Conservation (phyloP, 2,329 filamentous ascomycete species). For the Achaetomium macrosporum region DNA sequence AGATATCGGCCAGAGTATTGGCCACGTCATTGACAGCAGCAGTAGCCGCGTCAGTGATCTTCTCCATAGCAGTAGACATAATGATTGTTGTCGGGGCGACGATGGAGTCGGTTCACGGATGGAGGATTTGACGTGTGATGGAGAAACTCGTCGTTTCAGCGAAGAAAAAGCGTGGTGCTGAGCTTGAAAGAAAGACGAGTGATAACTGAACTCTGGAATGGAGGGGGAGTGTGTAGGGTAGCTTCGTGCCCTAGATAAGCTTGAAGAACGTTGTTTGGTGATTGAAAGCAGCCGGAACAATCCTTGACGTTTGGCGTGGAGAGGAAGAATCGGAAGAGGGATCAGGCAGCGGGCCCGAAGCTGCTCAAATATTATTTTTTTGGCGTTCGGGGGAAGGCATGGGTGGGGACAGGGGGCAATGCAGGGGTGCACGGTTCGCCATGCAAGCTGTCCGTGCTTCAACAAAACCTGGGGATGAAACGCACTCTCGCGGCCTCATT, state of each 20-base stretch:
- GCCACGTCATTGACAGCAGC: slow-evolving; percentile 73
- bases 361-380: slow-evolving; percentile 34
- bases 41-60: slow-evolving; percentile 52
- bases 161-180: slow-evolving; percentile 23
- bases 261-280: slow-evolving; percentile 33
- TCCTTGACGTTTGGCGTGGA: slow-evolving; percentile 33
- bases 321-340: slow-evolving; percentile 27
- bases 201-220: slow-evolving; percentile 65
- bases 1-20: slow-evolving; percentile 66
- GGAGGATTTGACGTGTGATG: slow-evolving; percentile 35
- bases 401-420: slow-evolving; percentile 10
- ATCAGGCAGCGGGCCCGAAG: slow-evolving; percentile 28
- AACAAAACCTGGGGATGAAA: no score
- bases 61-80: slow-evolving; percentile 82
- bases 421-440: no score
- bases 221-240: slow-evolving; percentile 69
- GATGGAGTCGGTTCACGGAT: slow-evolving; percentile 28
- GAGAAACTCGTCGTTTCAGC: slow-evolving; percentile 28
- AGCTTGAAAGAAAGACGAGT: slow-evolving; percentile 28
- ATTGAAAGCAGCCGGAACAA: slow-evolving; percentile 30
- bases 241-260: slow-evolving; percentile 78
- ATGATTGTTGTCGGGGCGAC: slow-evolving; percentile 43
- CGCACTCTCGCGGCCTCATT: no score
- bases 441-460: no score
- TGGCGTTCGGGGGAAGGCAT: slow-evolving; percentile 32